Base-by-base conservation (phyloP, 2,329 filamentous ascomycete genomes). In the Anisogramma anomala region DNA sequence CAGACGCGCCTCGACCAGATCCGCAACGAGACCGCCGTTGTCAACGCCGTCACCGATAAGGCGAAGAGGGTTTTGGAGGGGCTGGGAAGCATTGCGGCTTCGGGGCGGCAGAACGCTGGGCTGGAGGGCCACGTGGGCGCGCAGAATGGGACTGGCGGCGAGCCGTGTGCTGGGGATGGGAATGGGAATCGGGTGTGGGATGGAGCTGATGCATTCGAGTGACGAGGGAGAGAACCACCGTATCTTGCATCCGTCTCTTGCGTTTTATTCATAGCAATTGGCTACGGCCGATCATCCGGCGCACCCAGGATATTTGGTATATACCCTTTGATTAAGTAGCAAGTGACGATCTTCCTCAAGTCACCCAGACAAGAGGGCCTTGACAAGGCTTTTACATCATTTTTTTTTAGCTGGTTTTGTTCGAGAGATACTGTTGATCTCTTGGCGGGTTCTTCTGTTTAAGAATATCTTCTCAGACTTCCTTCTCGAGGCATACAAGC, bases 1-100 rank as follows among this genome's bases (percentile, higher is more conserved):
- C 84, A 94, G 61, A 80, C 83, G 50, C 82, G 89, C 54, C 64
- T 94, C 22, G 78, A 84, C 51, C 71, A 68, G 50, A 81, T 80
- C 41, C 75, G 72, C 50, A 74, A 72, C 41, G 87, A 95, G 61
- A 86, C 87, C 1, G 69, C 76, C 25, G 74, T 72, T 3, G 76
- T 87, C 33, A 69, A 71, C 43, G 72, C 72, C 44, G 78, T 78
- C 54, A 78, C 77, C 39, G 77, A 80, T 50, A 82, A 82, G 61
- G 83, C 91, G 47, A 76, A 79, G 53, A 71, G 76, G 28, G 69
- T 89, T 42, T 69, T 95, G 46, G 76, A 77, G 43, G 81, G 79
- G 0, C 65, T 94, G 37, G 74, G 68, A 1, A 71, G 70, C 50
- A 55, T 75, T 46, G 66, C 66, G 36, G 52, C 62, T 4, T 53